These are phyloP conservation scores for Linnemannia exigua DNA, from an alignment of 192 early-diverging fungal genomes.

Conservation along the genomic window DNA sequence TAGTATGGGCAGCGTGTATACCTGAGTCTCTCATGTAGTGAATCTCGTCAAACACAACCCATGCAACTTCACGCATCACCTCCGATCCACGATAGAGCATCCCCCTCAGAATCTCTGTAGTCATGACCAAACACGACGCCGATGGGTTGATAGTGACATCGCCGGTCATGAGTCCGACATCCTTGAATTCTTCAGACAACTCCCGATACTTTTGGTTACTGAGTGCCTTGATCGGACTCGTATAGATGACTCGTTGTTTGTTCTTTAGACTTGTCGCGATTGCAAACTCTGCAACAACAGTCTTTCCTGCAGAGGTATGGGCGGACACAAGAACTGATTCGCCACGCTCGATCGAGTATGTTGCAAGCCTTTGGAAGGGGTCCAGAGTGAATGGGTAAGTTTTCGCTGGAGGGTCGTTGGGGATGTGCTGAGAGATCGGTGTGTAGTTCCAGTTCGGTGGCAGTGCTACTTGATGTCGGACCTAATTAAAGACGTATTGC, in stretches of 20 bases:
- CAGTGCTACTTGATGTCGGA: constrained; percentile 95
- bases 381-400: constrained; percentile 93
- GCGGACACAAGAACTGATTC: constrained; percentile 96
- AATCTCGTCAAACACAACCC: constrained; percentile 98
- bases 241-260: constrained; percentile 97
- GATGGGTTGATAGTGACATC: constrained; percentile 95
- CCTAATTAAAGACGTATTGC: constrained; percentile 53
- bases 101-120: constrained; percentile 92
- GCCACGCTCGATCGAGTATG: constrained; percentile 87
- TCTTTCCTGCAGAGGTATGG: constrained; percentile 97
- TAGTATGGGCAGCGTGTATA: constrained; percentile 31
- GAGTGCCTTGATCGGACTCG: constrained; percentile 96
- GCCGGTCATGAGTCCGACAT: constrained; percentile 98
- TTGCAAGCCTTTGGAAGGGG: constrained; percentile 92
- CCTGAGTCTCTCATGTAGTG: constrained; percentile 96
- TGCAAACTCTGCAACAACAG: constrained; percentile 97
- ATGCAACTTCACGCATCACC: constrained; percentile 94
- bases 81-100: constrained; percentile 98
- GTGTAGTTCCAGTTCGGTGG: constrained; percentile 89
- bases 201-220: constrained; percentile 99
- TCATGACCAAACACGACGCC: constrained; percentile 96
- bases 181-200: constrained; percentile 91
- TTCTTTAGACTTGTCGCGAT: constrained; percentile 88
- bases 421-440: constrained; percentile 86
- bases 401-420: constrained; percentile 82